phyloP scores from a whole-genome alignment of 768 basidiomycete genomes.

The Hydnum rufescens region DNA sequence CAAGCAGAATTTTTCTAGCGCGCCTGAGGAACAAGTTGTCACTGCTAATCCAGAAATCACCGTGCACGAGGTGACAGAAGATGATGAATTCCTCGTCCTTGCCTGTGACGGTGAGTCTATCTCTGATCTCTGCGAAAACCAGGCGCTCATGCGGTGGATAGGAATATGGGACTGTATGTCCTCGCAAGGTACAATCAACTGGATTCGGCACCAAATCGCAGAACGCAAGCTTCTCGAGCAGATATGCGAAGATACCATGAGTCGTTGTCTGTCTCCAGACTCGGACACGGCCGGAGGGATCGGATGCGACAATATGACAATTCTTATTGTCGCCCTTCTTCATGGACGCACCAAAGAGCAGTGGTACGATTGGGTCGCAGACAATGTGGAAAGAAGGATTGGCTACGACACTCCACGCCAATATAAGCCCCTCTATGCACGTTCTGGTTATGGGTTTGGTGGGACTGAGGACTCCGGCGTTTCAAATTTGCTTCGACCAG shows the following conservation, averaged over 20 bases:
- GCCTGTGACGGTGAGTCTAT: conserved; percentile 74
- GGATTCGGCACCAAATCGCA: conserved; percentile 62
- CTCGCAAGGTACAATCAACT: conserved; percentile 84
- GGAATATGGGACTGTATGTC: conserved; percentile 97
- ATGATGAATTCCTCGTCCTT: conserved; percentile 92
- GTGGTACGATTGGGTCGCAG: conserved; percentile 79
- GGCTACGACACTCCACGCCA: conserved; percentile 54
- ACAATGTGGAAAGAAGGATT: conserved; percentile 54
- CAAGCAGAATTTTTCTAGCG: conserved; percentile 73
- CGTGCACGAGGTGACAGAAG: conserved; percentile 56
- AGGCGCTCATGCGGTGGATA: conserved; percentile 16
- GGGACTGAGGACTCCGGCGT: neutral
- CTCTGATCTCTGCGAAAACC: conserved; percentile 4
- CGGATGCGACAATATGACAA: conserved; percentile 98
- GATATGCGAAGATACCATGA: conserved; percentile 78
- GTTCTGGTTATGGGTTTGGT: neutral
- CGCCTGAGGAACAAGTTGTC: conserved; percentile 82
- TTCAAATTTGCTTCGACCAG: neutral
- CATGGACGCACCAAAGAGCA: conserved; percentile 75
- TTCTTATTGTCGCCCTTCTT: conserved; percentile 74
- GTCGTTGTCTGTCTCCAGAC: conserved; percentile 86
- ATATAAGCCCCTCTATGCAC: neutral
- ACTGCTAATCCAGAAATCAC: conserved; percentile 87
- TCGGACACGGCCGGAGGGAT: conserved; percentile 79
- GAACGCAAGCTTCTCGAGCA: conserved; percentile 60